phyloP scores from a whole-genome alignment of 2,329 filamentous ascomycete genomes.

The Spiromastix sp. region DNA sequence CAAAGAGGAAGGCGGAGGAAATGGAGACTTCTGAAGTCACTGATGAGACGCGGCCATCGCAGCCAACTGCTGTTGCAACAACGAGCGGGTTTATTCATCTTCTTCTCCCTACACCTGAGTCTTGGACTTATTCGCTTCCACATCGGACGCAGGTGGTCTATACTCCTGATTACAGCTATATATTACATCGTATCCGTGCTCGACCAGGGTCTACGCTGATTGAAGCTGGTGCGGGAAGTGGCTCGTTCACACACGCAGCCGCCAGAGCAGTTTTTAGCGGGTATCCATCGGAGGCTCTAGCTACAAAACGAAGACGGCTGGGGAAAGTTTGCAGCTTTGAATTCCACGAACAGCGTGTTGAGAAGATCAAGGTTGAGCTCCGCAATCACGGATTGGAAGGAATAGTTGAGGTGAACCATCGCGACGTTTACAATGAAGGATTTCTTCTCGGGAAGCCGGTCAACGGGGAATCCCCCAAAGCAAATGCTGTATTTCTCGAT shows the following conservation, averaged over 20 bases:
- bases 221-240: slow-evolving; percentile 43
- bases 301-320: slow-evolving; percentile 18
- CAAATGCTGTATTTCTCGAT: slow-evolving; percentile 40
- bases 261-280: slow-evolving; percentile 40
- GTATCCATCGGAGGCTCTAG: slow-evolving; percentile 21
- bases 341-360: slow-evolving; percentile 36
- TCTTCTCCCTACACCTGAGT: slow-evolving; percentile 39
- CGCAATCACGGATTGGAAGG: slow-evolving; percentile 32
- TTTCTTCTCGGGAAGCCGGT: slow-evolving; percentile 29
- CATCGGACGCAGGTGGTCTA: slow-evolving; percentile 45
- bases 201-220: slow-evolving; percentile 37
- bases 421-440: slow-evolving; percentile 40
- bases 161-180: slow-evolving; percentile 44
- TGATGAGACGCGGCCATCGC: slow-evolving; percentile 17
- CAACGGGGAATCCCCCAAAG: slow-evolving; percentile 30
- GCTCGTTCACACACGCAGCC: slow-evolving; percentile 42
- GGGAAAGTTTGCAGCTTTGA: slow-evolving; percentile 42
- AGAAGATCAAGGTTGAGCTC: slow-evolving; percentile 34
- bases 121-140: slow-evolving; percentile 41
- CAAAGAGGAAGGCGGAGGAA: slow-evolving; percentile 20
- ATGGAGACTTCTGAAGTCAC: slow-evolving; percentile 25
- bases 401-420: slow-evolving; percentile 36
- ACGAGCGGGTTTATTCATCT: slow-evolving; percentile 40
- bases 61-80: slow-evolving; percentile 27
- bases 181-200: slow-evolving; percentile 38